Evolutionary conservation across 176 grass and related monocot genomes (phyloP).

Genomic region (Tillandsia fasciculata): DNA sequence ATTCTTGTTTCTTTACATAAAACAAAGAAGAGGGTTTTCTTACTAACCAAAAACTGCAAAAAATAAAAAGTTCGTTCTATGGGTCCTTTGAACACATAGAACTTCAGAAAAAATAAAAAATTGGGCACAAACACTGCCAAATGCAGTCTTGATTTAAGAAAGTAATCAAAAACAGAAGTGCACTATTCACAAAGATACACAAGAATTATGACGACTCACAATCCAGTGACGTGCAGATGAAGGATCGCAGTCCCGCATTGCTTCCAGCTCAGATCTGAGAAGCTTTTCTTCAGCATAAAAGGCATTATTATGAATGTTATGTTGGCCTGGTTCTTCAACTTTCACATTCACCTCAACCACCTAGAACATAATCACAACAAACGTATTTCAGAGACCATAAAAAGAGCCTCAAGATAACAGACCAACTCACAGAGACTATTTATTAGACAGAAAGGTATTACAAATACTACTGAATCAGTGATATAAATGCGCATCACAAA

Average conservation of each 20-base stretch:
- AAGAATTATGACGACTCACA: slow-evolving; percentile 33
- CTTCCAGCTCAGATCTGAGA: slow-evolving; percentile 81
- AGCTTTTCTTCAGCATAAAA: slow-evolving; percentile 93
- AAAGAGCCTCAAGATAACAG: too few species aligned
- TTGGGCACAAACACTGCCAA: too few species aligned
- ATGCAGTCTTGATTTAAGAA: too few species aligned
- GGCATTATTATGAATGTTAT: slow-evolving; percentile 96
- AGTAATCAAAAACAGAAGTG: too few species aligned
- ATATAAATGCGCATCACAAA: slow-evolving; percentile 1
- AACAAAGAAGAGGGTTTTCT: too few species aligned
- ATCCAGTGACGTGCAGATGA: slow-evolving; percentile 94
- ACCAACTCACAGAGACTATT: too few species aligned
- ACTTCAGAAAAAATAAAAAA: too few species aligned
- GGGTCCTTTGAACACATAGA: too few species aligned
- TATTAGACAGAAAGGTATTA: neutral
- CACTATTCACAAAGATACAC: neutral
- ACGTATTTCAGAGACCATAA: slow-evolving; percentile 5
- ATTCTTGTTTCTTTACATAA: too few species aligned
- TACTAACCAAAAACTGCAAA: neutral
- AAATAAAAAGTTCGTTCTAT: neutral
- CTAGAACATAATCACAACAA: slow-evolving; percentile 21
- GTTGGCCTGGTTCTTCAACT: slow-evolving; percentile 67
- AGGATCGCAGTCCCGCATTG: slow-evolving; percentile 92
- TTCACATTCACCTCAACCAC: slow-evolving; percentile 95
- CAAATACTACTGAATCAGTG: neutral